Conservation (phyloP, 1,284 basidiomycete genomes). For the Agaricales sp. region DNA sequence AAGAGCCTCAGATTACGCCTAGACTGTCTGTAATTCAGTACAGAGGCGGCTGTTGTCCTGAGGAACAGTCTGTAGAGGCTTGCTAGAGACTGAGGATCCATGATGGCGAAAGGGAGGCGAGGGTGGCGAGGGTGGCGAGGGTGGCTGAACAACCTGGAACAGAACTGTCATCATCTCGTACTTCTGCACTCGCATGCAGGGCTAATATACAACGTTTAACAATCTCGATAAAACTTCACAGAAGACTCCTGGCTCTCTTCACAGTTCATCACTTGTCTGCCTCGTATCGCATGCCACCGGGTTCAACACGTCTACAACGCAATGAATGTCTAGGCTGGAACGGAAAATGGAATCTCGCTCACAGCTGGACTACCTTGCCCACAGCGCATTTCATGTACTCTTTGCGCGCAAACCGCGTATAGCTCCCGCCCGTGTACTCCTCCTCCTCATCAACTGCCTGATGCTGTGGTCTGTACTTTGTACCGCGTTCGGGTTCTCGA, state of each 20-base stretch:
- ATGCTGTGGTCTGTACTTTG: background rate
- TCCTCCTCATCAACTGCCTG: background rate
- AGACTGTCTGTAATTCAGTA: conserved; percentile 41
- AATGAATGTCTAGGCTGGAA: background rate
- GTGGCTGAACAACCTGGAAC: too few species aligned
- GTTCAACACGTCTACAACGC: too few species aligned
- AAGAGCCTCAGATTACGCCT: conserved; percentile 33
- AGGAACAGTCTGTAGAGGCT: conserved; percentile 57
- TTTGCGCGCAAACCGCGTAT: background rate
- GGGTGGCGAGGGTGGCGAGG: background rate
- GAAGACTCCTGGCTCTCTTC: too few species aligned
- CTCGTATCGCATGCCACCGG: background rate
- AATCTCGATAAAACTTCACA: too few species aligned
- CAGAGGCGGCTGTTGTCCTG: conserved; percentile 46
- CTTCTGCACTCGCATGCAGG: too few species aligned
- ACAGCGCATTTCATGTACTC: background rate
- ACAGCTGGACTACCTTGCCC: background rate
- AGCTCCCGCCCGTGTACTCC: background rate
- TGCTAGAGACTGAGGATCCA: conserved; percentile 34
- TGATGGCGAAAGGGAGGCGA: background rate
- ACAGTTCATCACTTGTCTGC: too few species aligned
- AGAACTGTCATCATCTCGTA: too few species aligned
- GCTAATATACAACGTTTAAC: too few species aligned
- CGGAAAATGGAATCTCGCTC: background rate
- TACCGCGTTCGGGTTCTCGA: background rate